Conservation (phyloP, 768 basidiomycete species). For the Panus rudis region DNA sequence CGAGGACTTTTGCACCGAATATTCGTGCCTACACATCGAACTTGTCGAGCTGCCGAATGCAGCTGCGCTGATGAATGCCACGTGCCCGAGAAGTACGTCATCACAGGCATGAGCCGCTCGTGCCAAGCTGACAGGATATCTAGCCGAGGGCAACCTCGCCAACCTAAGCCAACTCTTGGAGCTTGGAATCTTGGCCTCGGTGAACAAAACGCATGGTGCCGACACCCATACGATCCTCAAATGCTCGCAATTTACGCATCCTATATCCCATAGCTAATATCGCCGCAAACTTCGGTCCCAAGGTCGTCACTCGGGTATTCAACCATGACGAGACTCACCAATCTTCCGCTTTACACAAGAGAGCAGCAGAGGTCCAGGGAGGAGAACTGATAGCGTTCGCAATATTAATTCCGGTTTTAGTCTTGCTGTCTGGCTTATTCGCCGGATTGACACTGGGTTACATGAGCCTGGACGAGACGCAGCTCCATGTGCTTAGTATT, state of each 20-base stretch:
- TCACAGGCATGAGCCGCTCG: too few relatives aligned
- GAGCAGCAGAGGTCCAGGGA: constrained; percentile 14
- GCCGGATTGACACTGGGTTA: constrained; percentile 83
- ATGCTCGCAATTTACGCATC: constrained; percentile 6
- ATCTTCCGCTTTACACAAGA: not conserved
- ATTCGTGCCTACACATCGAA: too few relatives aligned
- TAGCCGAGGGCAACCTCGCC: too few relatives aligned
- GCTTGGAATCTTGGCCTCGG: too few relatives aligned
- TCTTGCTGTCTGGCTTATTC: constrained; percentile 71
- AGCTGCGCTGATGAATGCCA: too few relatives aligned
- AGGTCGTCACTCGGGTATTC: constrained; percentile 3
- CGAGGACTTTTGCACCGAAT: too few relatives aligned
- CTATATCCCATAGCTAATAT: constrained; percentile 6
- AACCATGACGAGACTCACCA: not conserved
- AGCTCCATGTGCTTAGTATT: constrained; percentile 75
- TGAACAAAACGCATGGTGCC: constrained; percentile 13
- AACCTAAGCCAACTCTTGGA: too few relatives aligned
- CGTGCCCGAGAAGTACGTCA: too few relatives aligned
- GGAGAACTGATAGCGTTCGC: constrained; percentile 32
- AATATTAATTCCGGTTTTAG: constrained; percentile 68
- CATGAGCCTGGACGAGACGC: constrained; percentile 85
- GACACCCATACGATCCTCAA: constrained; percentile 4
- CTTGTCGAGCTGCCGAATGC: too few relatives aligned
- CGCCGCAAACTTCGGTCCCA: constrained; percentile 9
- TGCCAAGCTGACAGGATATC: too few relatives aligned